These are phyloP conservation scores for Cryphonectria carpinicola DNA, from an alignment of 2,329 filamentous ascomycete species.

Conservation along the genomic window DNA sequence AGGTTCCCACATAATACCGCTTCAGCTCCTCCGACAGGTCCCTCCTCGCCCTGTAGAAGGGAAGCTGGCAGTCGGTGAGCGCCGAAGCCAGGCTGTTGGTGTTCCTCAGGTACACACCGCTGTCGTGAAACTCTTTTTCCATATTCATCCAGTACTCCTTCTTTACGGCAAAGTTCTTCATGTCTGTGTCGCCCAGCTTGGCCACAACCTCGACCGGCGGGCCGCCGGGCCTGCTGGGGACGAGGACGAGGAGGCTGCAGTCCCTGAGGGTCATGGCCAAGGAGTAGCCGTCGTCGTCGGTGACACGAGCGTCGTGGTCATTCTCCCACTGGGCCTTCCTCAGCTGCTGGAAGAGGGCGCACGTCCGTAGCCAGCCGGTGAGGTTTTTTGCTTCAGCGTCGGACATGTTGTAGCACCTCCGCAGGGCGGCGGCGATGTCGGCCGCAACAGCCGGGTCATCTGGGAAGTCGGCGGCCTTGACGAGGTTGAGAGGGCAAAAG, in stretches of 20 bases:
- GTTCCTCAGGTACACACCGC: conserved; percentile 65
- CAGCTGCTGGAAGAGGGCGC: conserved; percentile 43
- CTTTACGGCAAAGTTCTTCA: conserved; percentile 72
- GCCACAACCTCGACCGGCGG: conserved; percentile 47
- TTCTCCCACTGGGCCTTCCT: conserved; percentile 41
- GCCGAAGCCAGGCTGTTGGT: conserved; percentile 8
- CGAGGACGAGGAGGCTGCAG: conserved; percentile 73
- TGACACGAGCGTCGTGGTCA: conserved; percentile 48
- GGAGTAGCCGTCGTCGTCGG: conserved; percentile 54
- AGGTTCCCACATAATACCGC: conserved; percentile 17
- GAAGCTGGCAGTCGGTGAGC: conserved; percentile 26
- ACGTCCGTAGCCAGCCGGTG: conserved; percentile 40
- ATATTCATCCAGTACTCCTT: conserved; percentile 68
- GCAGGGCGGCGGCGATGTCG: conserved; percentile 24
- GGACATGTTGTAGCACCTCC: conserved; percentile 29
- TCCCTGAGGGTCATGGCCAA: conserved; percentile 82
- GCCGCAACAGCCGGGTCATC: conserved; percentile 31
- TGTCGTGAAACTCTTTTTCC: conserved; percentile 65
- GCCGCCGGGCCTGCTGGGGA: conserved; percentile 43
- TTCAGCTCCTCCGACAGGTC: conserved; percentile 14
- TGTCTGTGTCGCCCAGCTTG: conserved; percentile 76
- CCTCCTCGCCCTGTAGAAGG: conserved; percentile 23
- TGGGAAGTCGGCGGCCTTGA: conserved; percentile 41
- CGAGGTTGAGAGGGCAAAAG: conserved; percentile 65
- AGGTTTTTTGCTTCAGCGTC: conserved; percentile 27